Conservation (phyloP, 2,329 filamentous ascomycete genomes). For the Neofusicoccum sp. region DNA sequence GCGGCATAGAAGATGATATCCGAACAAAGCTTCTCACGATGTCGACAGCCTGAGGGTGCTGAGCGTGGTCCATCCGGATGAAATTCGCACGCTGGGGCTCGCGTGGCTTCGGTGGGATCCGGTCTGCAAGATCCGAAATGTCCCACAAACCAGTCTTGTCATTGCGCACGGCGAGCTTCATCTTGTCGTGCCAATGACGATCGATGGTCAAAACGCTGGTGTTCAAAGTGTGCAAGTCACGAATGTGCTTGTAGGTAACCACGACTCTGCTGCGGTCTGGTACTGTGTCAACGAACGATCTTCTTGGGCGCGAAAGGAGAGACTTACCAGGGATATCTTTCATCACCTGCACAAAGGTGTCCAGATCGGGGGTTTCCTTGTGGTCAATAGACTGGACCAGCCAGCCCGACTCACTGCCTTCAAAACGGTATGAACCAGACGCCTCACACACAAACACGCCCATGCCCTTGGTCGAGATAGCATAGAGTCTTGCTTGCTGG, state of each 20-base stretch:
- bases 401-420: conserved; percentile 89
- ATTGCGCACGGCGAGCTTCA: conserved; percentile 89
- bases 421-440: conserved; percentile 91
- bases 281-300: background rate
- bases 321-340: conserved; percentile 67
- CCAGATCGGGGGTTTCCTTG: conserved; percentile 83
- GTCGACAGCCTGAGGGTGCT: conserved; percentile 87
- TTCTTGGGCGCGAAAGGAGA: too few relatives aligned
- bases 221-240: conserved; percentile 91
- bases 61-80: conserved; percentile 86
- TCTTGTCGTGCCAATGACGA: conserved; percentile 93
- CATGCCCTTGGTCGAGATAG: conserved; percentile 73
- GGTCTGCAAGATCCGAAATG: conserved; percentile 80
- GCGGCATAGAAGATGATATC: conserved; percentile 87
- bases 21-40: conserved; percentile 94
- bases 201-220: conserved; percentile 92
- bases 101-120: conserved; percentile 73
- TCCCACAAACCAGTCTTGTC: conserved; percentile 92
- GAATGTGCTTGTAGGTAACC: conserved; percentile 91
- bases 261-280: conserved; percentile 76
- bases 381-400: conserved; percentile 91
- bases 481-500: conserved; percentile 94
- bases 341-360: conserved; percentile 89
- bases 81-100: conserved; percentile 82
- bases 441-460: conserved; percentile 96